Evolutionary conservation across 768 basidiomycete genomes (phyloP).

Genomic region (Mycena capillaripes): DNA sequence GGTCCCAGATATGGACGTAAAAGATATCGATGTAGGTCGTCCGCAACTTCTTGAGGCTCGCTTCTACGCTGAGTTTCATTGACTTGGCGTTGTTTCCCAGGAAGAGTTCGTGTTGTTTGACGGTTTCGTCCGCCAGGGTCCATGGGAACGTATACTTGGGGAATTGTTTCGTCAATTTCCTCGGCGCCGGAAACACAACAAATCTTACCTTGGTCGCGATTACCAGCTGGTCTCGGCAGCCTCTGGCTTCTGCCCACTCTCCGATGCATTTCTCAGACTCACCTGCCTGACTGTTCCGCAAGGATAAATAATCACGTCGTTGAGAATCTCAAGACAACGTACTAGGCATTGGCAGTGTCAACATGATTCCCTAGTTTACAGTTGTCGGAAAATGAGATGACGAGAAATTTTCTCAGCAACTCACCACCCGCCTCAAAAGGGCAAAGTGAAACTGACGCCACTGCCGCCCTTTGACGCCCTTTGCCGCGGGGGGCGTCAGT

Average conservation of each 20-base stretch:
- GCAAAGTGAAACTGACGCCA: no score
- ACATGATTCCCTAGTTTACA: background rate
- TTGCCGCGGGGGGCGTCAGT: no score
- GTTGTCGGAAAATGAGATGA: no score
- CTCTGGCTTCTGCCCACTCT: conserved; percentile 62
- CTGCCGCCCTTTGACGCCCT: no score
- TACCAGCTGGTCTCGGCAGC: conserved; percentile 49
- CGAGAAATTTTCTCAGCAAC: no score
- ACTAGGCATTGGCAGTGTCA: background rate
- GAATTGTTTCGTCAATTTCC: background rate
- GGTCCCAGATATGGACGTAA: conserved; percentile 68
- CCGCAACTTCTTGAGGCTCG: conserved; percentile 55
- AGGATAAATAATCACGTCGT: background rate
- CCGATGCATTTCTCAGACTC: conserved; percentile 49
- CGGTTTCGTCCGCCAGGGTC: conserved; percentile 38
- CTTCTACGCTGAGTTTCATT: conserved; percentile 53
- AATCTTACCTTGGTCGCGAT: conserved; percentile 1
- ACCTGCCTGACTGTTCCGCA: background rate
- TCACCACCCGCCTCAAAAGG: no score
- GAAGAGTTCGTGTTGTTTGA: conserved; percentile 53
- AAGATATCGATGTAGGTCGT: conserved; percentile 71
- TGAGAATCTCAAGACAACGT: no score
- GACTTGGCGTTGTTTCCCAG: conserved; percentile 64
- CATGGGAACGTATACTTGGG: conserved; percentile 48
- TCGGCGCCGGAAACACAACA: background rate